Percentiles rank a stretch among this genome's conserved stretches.
Evolutionary conservation across 306 rosid genomes (phyloP).

Genomic region (Corylus americana): DNA sequence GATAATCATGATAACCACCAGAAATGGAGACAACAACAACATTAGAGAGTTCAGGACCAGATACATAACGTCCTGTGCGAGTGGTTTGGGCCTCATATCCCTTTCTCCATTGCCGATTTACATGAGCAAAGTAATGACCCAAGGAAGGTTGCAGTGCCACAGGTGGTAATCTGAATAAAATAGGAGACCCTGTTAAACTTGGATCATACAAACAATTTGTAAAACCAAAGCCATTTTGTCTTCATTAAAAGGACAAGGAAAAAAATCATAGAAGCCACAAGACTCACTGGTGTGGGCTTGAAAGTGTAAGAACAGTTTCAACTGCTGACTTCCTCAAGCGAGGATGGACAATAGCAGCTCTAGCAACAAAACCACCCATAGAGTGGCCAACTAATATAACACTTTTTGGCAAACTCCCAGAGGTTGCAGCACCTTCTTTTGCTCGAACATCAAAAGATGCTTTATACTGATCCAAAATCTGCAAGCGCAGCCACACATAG

Average conservation of each 20-base stretch:
- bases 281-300: slow-evolving; percentile 92
- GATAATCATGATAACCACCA: slow-evolving; percentile 90
- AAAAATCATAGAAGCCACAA: slow-evolving; percentile 5
- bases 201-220: slow-evolving; percentile 25
- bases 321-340: slow-evolving; percentile 82
- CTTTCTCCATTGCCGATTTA: slow-evolving; percentile 84
- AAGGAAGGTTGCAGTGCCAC: slow-evolving; percentile 93
- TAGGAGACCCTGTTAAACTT: slow-evolving; percentile 42
- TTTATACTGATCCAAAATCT: slow-evolving; percentile 91
- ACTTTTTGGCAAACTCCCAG: slow-evolving; percentile 76
- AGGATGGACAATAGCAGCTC: slow-evolving; percentile 87
- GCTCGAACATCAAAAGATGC: slow-evolving; percentile 77
- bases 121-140: slow-evolving; percentile 78
- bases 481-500: slow-evolving; percentile 34
- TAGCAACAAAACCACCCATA: slow-evolving; percentile 99
- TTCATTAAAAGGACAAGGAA: not conserved
- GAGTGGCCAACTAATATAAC: slow-evolving; percentile 99
- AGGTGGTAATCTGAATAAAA: slow-evolving; percentile 93
- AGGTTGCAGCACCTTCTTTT: slow-evolving; percentile 69
- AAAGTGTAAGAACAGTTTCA: slow-evolving; percentile 89
- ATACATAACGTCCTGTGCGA: slow-evolving; percentile 56
- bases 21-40: slow-evolving; percentile 88
- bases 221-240: slow-evolving; percentile 15
- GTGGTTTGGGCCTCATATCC: slow-evolving; percentile 73
- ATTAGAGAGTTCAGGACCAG: slow-evolving; percentile 72